A percentile compares a stretch with the other conserved stretches of the same genome.
These are phyloP conservation scores for Candida lessepsii DNA, from an alignment of 805 yeast genomes.

Conservation along the genomic window DNA sequence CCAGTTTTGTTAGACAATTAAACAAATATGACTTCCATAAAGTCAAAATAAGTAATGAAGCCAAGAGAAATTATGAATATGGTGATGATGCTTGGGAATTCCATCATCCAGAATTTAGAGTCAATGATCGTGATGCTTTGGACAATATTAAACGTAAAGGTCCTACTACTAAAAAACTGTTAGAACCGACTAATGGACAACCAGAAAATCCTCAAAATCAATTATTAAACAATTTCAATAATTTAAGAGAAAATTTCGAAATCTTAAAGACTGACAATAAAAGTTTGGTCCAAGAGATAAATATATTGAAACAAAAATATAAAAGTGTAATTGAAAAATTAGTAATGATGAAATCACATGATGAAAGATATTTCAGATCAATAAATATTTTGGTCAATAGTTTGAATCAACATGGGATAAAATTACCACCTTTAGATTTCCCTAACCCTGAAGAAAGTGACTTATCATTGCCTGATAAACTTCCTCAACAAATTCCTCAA, in stretches of 20 bases:
- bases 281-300: conserved; percentile 31
- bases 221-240: conserved; percentile 12
- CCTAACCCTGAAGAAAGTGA: conserved; percentile 36
- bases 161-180: conserved; percentile 50
- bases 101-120: conserved; percentile 83
- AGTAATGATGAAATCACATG: conserved; percentile 52
- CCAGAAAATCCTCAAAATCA: conserved; percentile 3
- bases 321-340: conserved; percentile 63
- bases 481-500: neutral
- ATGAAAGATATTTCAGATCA: conserved; percentile 56
- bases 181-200: neutral
- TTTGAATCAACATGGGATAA: conserved; percentile 58
- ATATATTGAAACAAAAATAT: conserved; percentile 53
- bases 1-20: conserved; percentile 92
- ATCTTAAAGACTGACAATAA: conserved; percentile 33
- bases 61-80: conserved; percentile 49
- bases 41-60: conserved; percentile 72
- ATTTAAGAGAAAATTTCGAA: conserved; percentile 32
- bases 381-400: conserved; percentile 50
- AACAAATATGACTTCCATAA: conserved; percentile 98
- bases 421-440: conserved; percentile 62
- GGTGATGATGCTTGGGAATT: conserved; percentile 93
- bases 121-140: conserved; percentile 71
- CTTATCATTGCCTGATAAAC: neutral
- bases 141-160: conserved; percentile 87